Evolutionary conservation across 2,329 filamentous ascomycete genomes (phyloP), one percentile per base, ranked within the genome.

Genomic region (Echinosphaeria canescens): DNA sequence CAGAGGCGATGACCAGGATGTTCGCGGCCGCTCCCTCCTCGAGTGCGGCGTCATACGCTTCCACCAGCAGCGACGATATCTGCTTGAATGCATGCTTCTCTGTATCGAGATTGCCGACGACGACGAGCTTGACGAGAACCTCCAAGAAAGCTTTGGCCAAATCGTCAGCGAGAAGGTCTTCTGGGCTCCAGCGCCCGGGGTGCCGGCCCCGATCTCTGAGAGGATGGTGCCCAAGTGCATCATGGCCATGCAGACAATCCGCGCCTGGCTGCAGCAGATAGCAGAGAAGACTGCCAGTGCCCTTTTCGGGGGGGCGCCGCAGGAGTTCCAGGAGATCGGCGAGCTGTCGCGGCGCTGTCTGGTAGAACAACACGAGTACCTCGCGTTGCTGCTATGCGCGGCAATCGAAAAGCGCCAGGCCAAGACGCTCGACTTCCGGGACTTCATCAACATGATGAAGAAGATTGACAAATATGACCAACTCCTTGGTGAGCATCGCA

Each of bases 41-140:
- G 72, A 84, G 44, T 75, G 75, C 37, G 76, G 76, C 31, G 66
- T 93, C 35, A 76, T 95, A 41, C 69, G 73, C 35, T 92, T 90
- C 47, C 85, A 98, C 48, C 72, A 84, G 38, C 71, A 79, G 37
- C 71, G 85, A 35, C 75, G 78, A 41, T 81, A 75, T 40, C 53
- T 90, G 23, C 65, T 95, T 18, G 79, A 92, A 44, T 81, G 75
- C 39, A 55, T 93, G 39, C 74, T 84, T 28, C 59, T 93, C 16
- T 61, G 91, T 29, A 56, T 92, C 31, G 68, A 76, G 39, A 56
- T 79, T 28, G 62, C 69, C 10, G 59, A 68, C 14, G 68, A 76
- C 31, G 53, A 62, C 10, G 48, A 61, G 4, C 44, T 54, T 5
- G 59, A 62, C 20, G 49, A 59, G 12, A 51, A 56, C 27, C 46